Conservation (phyloP, 1,284 basidiomycete genomes). For the Lignosus rhinocerotis region DNA sequence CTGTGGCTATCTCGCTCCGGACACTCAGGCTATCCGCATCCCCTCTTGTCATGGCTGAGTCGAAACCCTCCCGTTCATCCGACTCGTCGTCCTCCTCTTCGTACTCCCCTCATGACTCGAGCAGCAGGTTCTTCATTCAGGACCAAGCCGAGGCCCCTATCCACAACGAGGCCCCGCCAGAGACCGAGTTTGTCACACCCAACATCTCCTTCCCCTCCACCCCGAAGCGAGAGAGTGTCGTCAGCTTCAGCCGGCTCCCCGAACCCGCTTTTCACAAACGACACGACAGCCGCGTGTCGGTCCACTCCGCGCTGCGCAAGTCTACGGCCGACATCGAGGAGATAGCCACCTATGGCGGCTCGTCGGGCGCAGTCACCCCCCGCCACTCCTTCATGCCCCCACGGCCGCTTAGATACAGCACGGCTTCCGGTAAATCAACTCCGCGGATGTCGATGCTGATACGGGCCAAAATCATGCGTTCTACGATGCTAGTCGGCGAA, state of each 20-base stretch:
- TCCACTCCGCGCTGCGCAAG: slow-evolving; percentile 26
- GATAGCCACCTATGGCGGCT: background rate
- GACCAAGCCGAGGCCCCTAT: slow-evolving; percentile 12
- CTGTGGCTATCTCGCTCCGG: too few species aligned
- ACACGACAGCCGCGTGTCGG: slow-evolving; percentile 27
- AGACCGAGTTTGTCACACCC: slow-evolving; percentile 33
- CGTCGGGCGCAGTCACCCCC: slow-evolving; percentile 12
- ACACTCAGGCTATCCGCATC: too few species aligned
- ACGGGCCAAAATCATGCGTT: slow-evolving; percentile 51
- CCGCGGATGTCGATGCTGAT: slow-evolving; percentile 21
- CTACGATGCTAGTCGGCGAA: slow-evolving; percentile 62
- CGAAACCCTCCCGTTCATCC: background rate
- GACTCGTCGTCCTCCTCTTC: slow-evolving; percentile 1
- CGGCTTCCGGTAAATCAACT: slow-evolving; percentile 1
- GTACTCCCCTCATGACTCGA: slow-evolving; percentile 1
- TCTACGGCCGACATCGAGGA: slow-evolving; percentile 14
- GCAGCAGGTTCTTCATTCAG: slow-evolving; percentile 31
- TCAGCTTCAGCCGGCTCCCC: slow-evolving; percentile 38
- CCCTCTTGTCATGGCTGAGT: too few species aligned
- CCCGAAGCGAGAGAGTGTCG: slow-evolving; percentile 46
- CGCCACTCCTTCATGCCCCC: slow-evolving; percentile 38
- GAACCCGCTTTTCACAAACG: slow-evolving; percentile 23
- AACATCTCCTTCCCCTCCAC: slow-evolving; percentile 36
- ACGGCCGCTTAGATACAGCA: slow-evolving; percentile 21
- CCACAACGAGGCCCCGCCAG: slow-evolving; percentile 20